Evolutionary conservation across 2,329 filamentous ascomycete species (phyloP).

Genomic region (Sporothrix curviconia): DNA sequence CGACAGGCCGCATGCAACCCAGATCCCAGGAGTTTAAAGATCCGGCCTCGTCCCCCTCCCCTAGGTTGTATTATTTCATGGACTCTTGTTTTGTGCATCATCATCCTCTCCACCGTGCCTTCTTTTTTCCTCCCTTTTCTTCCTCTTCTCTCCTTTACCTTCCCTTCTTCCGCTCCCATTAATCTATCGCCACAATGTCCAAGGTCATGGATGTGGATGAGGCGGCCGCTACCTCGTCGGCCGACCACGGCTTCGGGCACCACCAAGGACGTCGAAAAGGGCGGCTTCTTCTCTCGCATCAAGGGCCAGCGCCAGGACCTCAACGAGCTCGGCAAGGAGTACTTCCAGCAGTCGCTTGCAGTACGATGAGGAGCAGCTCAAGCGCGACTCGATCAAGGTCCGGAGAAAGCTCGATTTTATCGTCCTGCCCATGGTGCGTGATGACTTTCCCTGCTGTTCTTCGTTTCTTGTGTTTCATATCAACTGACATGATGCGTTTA

Average conservation of each 20-base stretch:
- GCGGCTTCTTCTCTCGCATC: not conserved
- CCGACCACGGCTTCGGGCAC: slow-evolving; percentile 5
- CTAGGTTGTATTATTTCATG: not conserved
- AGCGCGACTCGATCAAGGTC: slow-evolving; percentile 26
- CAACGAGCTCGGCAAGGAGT: slow-evolving; percentile 23
- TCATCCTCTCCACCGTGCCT: not conserved
- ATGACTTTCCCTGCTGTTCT: not conserved
- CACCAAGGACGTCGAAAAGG: slow-evolving; percentile 1
- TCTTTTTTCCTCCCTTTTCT: not conserved
- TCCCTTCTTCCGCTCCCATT: not conserved
- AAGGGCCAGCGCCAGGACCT: slow-evolving; percentile 9
- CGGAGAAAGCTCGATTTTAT: slow-evolving; percentile 31
- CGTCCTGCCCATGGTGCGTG: slow-evolving; percentile 30
- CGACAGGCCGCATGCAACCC: not conserved
- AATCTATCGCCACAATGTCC: not conserved
- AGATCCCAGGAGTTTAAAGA: slow-evolving; percentile 3
- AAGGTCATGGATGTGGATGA: slow-evolving; percentile 3
- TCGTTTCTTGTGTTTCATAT: not conserved
- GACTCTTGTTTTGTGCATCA: not conserved
- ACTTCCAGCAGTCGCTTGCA: slow-evolving; percentile 29
- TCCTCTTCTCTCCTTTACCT: not conserved
- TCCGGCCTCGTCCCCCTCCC: not conserved
- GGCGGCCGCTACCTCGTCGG: not conserved
- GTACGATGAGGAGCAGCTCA: slow-evolving; percentile 30
- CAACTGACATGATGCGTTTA: slow-evolving; percentile 14